Evolutionary conservation across 176 grass and related monocot species (phyloP).

Genomic region (Areca catechu): DNA sequence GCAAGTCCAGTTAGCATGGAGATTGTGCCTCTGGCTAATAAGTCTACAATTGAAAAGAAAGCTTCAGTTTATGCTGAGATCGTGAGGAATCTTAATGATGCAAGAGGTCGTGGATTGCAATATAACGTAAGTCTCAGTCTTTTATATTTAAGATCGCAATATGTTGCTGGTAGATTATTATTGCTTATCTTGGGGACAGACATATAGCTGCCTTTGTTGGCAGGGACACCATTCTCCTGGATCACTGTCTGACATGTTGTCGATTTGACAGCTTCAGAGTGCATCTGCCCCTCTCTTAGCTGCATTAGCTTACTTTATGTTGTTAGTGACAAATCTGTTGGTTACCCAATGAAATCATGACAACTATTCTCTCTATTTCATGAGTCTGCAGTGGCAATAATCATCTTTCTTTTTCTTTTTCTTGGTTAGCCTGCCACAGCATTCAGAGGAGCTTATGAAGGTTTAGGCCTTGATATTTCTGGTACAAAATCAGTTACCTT

Average conservation of each 20-base stretch:
- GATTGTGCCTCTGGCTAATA: constrained; percentile 59
- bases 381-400: too few relatives aligned
- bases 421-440: constrained; percentile 67
- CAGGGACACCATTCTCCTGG: too few relatives aligned
- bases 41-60: constrained; percentile 87
- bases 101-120: constrained; percentile 62
- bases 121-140: constrained; percentile 45
- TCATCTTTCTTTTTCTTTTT: neutral
- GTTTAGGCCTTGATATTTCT: constrained; percentile 47
- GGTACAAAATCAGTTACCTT: constrained; percentile 75
- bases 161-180: too few relatives aligned
- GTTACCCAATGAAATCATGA: too few relatives aligned
- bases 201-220: too few relatives aligned
- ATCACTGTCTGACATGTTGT: too few relatives aligned
- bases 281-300: too few relatives aligned
- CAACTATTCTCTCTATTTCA: neutral
- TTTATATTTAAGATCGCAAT: neutral
- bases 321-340: neutral
- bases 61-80: constrained; percentile 73
- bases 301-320: neutral
- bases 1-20: constrained; percentile 35
- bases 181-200: too few relatives aligned
- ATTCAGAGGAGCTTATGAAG: constrained; percentile 74
- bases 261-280: too few relatives aligned
- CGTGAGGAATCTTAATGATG: constrained; percentile 73